Conservation (phyloP, 2,329 filamentous ascomycete species). For the Aureobasidium sp. region DNA sequence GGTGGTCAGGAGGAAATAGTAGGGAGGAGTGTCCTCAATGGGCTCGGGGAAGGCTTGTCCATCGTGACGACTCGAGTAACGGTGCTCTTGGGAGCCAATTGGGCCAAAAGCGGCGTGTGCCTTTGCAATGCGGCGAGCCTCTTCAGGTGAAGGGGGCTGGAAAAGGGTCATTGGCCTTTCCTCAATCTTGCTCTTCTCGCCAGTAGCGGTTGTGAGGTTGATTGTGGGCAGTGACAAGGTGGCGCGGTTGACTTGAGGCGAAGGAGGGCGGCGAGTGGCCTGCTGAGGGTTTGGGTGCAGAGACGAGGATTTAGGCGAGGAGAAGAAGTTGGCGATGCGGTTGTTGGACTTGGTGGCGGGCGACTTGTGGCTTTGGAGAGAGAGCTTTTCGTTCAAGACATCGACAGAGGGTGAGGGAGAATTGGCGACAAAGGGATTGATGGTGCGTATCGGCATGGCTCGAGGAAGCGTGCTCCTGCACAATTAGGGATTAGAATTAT, state of each 20-base stretch:
- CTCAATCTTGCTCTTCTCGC: conserved; percentile 67
- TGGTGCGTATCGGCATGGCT: conserved; percentile 58
- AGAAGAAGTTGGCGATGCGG: conserved; percentile 24
- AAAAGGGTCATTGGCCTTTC: conserved; percentile 74
- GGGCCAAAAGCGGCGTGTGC: conserved; percentile 90
- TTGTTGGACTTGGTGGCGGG: conserved; percentile 19
- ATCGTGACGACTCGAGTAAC: conserved; percentile 82
- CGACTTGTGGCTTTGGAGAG: conserved; percentile 26
- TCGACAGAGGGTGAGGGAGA: conserved; percentile 44
- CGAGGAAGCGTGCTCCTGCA: conserved; percentile 19
- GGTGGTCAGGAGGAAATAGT: conserved; percentile 93
- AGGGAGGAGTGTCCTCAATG: conserved; percentile 89
- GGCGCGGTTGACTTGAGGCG: conserved; percentile 61
- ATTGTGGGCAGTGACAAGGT: conserved; percentile 81
- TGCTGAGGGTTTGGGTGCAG: conserved; percentile 39
- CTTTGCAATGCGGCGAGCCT: conserved; percentile 66
- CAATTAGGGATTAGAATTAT: conserved; percentile 16
- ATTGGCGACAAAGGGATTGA: conserved; percentile 51
- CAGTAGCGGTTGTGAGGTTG: conserved; percentile 78
- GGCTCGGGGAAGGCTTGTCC: conserved; percentile 74
- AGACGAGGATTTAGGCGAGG: conserved; percentile 22
- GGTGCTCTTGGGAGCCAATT: conserved; percentile 69
- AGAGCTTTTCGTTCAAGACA: conserved; percentile 48
- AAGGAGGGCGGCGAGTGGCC: conserved; percentile 56
- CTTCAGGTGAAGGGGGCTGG: conserved; percentile 77